Evolutionary conservation across 1,284 basidiomycete genomes (phyloP).

Genomic region (Sanghuangporus baumii): DNA sequence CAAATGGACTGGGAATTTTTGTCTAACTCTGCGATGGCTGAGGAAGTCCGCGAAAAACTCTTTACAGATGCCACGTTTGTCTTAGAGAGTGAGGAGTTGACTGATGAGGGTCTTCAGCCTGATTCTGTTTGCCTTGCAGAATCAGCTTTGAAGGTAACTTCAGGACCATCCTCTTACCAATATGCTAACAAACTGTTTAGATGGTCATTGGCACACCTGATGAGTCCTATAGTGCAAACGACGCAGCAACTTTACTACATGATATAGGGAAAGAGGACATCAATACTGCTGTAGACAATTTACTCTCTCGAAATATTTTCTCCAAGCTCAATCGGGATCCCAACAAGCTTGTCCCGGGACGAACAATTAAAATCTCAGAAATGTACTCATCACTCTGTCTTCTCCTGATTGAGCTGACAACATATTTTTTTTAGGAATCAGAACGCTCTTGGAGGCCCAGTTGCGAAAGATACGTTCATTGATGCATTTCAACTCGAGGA

Average conservation of each 20-base stretch:
- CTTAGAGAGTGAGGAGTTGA: slow-evolving; percentile 27
- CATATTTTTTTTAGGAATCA: slow-evolving; percentile 45
- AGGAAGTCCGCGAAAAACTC: slow-evolving; percentile 71
- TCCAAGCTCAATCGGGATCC: slow-evolving; percentile 63
- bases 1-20: slow-evolving; percentile 57
- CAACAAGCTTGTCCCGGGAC: slow-evolving; percentile 55
- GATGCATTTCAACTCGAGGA: slow-evolving; percentile 65
- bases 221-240: slow-evolving; percentile 56
- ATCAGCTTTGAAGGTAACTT: slow-evolving; percentile 59
- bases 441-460: slow-evolving; percentile 58
- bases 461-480: slow-evolving; percentile 57
- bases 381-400: slow-evolving; percentile 29
- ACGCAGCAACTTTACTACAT: slow-evolving; percentile 51
- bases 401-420: slow-evolving; percentile 2
- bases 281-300: slow-evolving; percentile 47
- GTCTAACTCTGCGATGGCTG: slow-evolving; percentile 55
- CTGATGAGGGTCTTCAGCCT: slow-evolving; percentile 24
- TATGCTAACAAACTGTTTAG: slow-evolving; percentile 32
- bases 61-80: slow-evolving; percentile 55
- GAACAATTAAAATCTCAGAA: slow-evolving; percentile 71
- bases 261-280: slow-evolving; percentile 48
- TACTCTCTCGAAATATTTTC: slow-evolving; percentile 56
- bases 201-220: slow-evolving; percentile 71
- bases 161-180: background rate
- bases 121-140: slow-evolving; percentile 53